Percentiles rank a stretch among this genome's conserved stretches.
phyloP scores from a whole-genome alignment of 805 yeast genomes.

The Zygotorulaspora chibaensis region DNA sequence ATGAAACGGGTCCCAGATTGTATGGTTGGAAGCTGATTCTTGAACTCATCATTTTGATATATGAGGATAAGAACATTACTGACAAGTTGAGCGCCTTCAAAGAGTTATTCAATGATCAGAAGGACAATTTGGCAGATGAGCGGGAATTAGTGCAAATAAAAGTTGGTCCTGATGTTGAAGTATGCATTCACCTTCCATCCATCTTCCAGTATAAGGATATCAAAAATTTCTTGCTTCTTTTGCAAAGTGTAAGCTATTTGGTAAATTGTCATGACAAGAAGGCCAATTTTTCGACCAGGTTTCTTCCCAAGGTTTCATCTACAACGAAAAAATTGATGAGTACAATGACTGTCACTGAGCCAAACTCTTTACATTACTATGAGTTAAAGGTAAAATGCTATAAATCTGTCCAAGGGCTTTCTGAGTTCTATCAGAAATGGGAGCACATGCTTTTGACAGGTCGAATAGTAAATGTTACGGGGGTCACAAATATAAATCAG shows the following conservation, averaged over 20 bases:
- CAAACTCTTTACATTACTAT: constrained; percentile 9
- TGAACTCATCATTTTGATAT: constrained; percentile 21
- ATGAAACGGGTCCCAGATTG: constrained; percentile 13
- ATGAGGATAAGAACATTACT: constrained; percentile 29
- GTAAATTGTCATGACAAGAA: constrained; percentile 32
- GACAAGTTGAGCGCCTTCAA: constrained; percentile 26
- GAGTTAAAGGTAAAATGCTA: constrained; percentile 19
- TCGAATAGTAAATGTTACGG: constrained; percentile 7
- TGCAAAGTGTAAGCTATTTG: constrained; percentile 34
- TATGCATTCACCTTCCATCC: constrained; percentile 17
- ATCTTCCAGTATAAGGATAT: constrained; percentile 26
- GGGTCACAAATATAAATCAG: background rate
- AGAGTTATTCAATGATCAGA: constrained; percentile 20
- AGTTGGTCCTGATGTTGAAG: constrained; percentile 11
- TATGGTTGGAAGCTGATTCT: constrained; percentile 27
- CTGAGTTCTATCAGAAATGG: constrained; percentile 25
- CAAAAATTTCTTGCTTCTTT: constrained; percentile 26
- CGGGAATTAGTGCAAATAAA: constrained; percentile 7
- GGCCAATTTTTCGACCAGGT: constrained; percentile 29
- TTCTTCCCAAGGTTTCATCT: constrained; percentile 28
- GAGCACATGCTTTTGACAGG: constrained; percentile 17
- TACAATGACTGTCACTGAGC: background rate
- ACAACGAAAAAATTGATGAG: constrained; percentile 19
- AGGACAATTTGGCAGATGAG: constrained; percentile 10
- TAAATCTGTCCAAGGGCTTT: constrained; percentile 14